Evolutionary conservation across 1,284 basidiomycete species (phyloP).

Genomic region (Ustilago crameri): DNA sequence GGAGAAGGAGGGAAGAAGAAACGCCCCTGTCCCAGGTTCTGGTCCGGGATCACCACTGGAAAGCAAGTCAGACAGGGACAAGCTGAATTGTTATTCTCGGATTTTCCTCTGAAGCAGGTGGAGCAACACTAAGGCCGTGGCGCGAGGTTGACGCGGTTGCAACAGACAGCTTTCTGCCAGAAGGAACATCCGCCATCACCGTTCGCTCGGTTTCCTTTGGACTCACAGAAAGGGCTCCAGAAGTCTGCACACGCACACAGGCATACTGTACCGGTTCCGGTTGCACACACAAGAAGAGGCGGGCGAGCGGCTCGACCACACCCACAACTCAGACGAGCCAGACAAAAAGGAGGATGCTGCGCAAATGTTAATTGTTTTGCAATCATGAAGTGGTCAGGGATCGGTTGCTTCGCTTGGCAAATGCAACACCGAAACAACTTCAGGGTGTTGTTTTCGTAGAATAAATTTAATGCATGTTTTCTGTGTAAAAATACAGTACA

Average conservation of each 20-base stretch:
- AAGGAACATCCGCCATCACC: no score
- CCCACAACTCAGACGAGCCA: no score
- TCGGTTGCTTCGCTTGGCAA: slow-evolving; percentile 26
- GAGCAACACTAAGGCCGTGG: background rate
- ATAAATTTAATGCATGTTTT: no score
- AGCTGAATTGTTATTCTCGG: background rate
- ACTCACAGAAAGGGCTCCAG: no score
- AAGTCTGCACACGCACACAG: background rate
- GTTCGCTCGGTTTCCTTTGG: no score
- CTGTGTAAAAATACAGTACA: no score
- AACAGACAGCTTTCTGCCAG: no score
- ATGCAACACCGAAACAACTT: slow-evolving; percentile 13
- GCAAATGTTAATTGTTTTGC: background rate
- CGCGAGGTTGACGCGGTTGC: no score
- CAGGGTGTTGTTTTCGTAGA: slow-evolving; percentile 1
- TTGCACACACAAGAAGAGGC: background rate
- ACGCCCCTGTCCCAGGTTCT: background rate
- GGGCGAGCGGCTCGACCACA: no score
- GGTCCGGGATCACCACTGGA: background rate
- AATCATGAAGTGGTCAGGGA: slow-evolving; percentile 1
- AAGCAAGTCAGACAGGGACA: background rate
- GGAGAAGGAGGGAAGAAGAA: background rate
- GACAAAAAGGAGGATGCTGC: no score
- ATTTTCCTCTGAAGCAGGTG: background rate
- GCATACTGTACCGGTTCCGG: no score